A percentile compares a stretch with the other conserved stretches of the same genome.
phyloP scores from a whole-genome alignment of 73 alveolate genomes.

The Paramecium caudatum region DNA sequence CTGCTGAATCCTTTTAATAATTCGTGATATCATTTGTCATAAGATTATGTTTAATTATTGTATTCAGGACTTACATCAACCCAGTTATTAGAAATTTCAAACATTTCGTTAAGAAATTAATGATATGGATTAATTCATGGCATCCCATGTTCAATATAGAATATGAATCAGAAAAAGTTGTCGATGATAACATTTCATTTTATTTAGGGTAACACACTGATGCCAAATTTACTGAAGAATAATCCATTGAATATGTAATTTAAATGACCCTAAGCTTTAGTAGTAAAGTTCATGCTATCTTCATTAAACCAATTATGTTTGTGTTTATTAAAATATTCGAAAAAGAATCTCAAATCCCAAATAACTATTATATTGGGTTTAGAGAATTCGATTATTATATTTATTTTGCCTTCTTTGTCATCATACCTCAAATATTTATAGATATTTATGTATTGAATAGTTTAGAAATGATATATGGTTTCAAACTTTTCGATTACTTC shows the following conservation, averaged over 20 bases:
- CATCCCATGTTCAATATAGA: not conserved
- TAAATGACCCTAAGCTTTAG: constrained; percentile 43
- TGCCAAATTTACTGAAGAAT: constrained; percentile 37
- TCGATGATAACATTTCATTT: constrained; percentile 29
- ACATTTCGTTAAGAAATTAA: not conserved
- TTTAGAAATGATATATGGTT: constrained; percentile 53
- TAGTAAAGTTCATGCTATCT: constrained; percentile 52
- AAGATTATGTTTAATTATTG: not conserved
- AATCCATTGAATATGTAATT: constrained; percentile 53
- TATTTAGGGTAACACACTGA: constrained; percentile 64
- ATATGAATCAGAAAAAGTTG: not conserved
- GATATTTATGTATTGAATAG: constrained; percentile 53
- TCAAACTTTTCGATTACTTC: constrained; percentile 53
- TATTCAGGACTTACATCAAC: constrained; percentile 47
- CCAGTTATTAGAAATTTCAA: not conserved
- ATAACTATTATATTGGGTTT: constrained; percentile 15
- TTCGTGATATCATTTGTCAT: constrained; percentile 16
- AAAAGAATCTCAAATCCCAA: constrained; percentile 1
- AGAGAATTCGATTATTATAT: constrained; percentile 55
- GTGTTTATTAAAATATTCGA: constrained; percentile 55
- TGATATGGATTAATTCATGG: not conserved
- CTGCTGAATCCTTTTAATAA: constrained; percentile 48
- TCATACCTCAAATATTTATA: constrained; percentile 47
- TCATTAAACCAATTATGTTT: constrained; percentile 31
- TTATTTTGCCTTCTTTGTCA: constrained; percentile 38